Base-by-base conservation (phyloP, 1,139 yeast genomes). In the Debaryomyces udenii region DNA sequence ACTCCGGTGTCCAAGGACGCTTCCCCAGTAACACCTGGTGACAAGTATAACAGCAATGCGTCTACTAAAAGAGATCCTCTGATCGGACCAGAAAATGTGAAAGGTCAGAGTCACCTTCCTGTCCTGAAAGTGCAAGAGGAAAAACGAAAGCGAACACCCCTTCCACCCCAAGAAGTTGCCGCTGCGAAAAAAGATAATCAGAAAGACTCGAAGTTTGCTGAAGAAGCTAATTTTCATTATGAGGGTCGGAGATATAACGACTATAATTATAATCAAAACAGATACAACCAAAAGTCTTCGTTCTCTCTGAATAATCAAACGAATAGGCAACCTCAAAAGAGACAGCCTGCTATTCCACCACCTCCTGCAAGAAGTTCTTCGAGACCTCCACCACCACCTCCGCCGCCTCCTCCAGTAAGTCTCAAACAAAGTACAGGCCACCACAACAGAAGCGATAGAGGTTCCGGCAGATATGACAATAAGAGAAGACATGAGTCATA, bases 401-500 rank as follows among this genome's bases (percentile, higher is more conserved):
- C 55, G 3, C 53, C 60, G n/a, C 46, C 56, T 3, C 49, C 52
- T 3, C 51, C 53, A 6, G 62, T 61, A 17, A 13, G 5, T 55
- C 62, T 2, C 57, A 61, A 18, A 52, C 57, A 27, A 31, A 48
- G 18, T 17, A 32, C 24, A 4, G 33, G 37, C 27, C 29, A 28
- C 15, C 40, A 38, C 18, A 43, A 33, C 31, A 35, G 33, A 9
- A 37, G 43, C 14, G 40, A 40, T 23, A 44, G 48, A 38, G 15
- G 34, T 4, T 15, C 17, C 11, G 29, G 38, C 11, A 37, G 47
- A 31, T 42, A 42, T 35, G 52, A 48, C 31, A 51, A 51, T 27
- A 66, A 68, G 40, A 55, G 74, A 49, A 61, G 57, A 40, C 49
- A 51, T 37, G 68, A 62, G 18, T 41, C 47, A 27, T 53, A 50